Conservation (phyloP, 1,139 yeast species). For the Taphrina deformans region DNA sequence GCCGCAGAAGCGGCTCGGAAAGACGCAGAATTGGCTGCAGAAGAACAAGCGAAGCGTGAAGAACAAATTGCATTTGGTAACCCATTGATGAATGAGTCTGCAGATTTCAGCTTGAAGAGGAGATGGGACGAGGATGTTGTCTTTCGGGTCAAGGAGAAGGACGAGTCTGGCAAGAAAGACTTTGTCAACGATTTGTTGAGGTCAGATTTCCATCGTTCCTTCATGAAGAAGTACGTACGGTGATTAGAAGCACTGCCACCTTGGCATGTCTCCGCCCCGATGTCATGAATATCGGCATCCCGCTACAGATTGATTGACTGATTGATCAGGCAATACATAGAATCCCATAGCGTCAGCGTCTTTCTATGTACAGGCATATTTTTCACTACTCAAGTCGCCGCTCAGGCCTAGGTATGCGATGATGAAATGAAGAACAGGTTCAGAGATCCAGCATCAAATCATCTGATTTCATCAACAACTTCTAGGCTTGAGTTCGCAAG, state of each 20-base stretch:
- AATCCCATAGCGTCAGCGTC: too few relatives aligned
- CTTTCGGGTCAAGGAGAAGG: slow-evolving; percentile 49
- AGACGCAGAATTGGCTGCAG: slow-evolving; percentile 45
- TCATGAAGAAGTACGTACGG: slow-evolving; percentile 63
- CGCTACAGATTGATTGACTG: too few relatives aligned
- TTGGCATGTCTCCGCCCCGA: too few relatives aligned
- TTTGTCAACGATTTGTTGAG: slow-evolving; percentile 66
- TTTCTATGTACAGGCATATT: too few relatives aligned
- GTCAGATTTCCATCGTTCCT: slow-evolving; percentile 69
- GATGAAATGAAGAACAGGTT: too few relatives aligned
- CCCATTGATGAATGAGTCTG: slow-evolving; percentile 49
- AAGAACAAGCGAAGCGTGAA: slow-evolving; percentile 47
- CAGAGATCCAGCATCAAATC: too few relatives aligned
- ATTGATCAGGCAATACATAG: too few relatives aligned
- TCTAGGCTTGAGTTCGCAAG: background rate
- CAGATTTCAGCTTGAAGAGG: slow-evolving; percentile 46
- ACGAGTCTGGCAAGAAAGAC: slow-evolving; percentile 41
- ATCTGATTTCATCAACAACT: too few relatives aligned
- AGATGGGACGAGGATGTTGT: slow-evolving; percentile 52
- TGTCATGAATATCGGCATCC: too few relatives aligned
- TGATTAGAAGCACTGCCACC: too few relatives aligned
- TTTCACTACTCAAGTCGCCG: too few relatives aligned
- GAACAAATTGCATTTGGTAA: slow-evolving; percentile 49
- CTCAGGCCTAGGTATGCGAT: background rate
- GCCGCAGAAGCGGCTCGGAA: slow-evolving; percentile 45